Conservation (phyloP, 441 rosid species). For the Adansonia grandidieri region DNA sequence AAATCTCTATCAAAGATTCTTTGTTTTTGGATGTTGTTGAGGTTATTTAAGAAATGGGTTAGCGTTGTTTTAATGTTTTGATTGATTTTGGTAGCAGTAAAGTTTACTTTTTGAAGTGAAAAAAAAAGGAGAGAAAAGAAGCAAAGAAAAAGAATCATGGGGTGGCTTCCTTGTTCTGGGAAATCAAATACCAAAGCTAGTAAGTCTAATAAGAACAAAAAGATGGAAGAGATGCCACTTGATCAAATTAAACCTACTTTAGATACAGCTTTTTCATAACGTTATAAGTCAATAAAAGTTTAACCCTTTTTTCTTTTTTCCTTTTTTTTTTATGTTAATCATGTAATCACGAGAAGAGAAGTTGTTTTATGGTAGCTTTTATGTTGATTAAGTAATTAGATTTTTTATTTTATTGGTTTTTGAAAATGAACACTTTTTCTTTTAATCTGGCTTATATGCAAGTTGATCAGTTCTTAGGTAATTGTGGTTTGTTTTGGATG, state of each 20-base stretch:
- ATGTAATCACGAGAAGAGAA: not conserved
- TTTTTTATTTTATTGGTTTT: not conserved
- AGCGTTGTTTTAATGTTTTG: not conserved
- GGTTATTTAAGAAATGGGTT: not conserved
- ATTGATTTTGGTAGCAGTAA: not conserved
- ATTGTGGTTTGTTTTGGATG: not conserved
- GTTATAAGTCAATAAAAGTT: not conserved
- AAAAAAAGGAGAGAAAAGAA: not conserved
- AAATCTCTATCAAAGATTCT: not conserved
- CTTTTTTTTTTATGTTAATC: not conserved
- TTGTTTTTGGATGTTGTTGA: not conserved
- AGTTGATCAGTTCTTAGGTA: not conserved
- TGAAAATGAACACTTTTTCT: not conserved
- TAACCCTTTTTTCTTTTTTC: not conserved
- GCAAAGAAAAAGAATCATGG: constrained; percentile 43
- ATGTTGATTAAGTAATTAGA: not conserved
- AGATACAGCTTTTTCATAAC: constrained; percentile 36
- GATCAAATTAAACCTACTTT: constrained; percentile 51
- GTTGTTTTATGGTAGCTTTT: not conserved
- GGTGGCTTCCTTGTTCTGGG: constrained; percentile 87
- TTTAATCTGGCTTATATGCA: not conserved
- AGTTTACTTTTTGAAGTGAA: not conserved
- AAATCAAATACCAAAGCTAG: constrained; percentile 40
- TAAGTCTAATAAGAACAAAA: constrained; percentile 46
- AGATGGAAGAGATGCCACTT: constrained; percentile 43